A percentile compares a stretch with the other conserved stretches of the same genome.
Evolutionary conservation across 768 basidiomycete genomes (phyloP).

Genomic region (Lanmaoa pseudosensibilis): DNA sequence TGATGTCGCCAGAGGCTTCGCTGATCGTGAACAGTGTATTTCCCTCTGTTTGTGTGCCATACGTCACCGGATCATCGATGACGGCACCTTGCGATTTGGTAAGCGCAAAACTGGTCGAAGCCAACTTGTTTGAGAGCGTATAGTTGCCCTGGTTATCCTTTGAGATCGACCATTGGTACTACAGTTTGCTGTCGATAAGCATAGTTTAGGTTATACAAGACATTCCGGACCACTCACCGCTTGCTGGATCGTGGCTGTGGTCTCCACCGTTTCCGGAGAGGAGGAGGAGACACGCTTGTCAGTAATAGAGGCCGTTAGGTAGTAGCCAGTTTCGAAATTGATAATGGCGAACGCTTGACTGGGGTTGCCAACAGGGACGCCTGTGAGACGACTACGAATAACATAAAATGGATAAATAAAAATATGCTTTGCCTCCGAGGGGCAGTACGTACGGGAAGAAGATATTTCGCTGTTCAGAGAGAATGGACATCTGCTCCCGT

Average conservation of each 20-base stretch:
- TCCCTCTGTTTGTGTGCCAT: not conserved
- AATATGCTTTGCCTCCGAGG: too few species aligned
- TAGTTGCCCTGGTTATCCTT: slow-evolving; percentile 4
- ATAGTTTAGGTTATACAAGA: not conserved
- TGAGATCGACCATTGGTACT: slow-evolving; percentile 13
- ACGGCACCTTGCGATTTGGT: not conserved
- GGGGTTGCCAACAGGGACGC: not conserved
- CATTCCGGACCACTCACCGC: not conserved
- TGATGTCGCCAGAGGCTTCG: slow-evolving; percentile 1
- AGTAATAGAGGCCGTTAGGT: slow-evolving; percentile 2
- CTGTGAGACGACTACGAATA: not conserved
- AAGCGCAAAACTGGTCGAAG: not conserved
- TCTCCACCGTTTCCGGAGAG: slow-evolving; percentile 5
- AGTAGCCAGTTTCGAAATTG: slow-evolving; percentile 10
- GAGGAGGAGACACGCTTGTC: not conserved
- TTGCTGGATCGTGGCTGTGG: not conserved
- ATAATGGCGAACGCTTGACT: slow-evolving; percentile 1
- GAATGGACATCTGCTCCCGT: slow-evolving; percentile 6
- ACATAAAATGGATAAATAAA: not conserved
- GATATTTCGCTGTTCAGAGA: slow-evolving; percentile 3
- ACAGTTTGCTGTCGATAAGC: not conserved
- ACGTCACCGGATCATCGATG: not conserved
- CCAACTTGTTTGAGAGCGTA: slow-evolving; percentile 4
- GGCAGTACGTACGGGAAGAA: slow-evolving; percentile 4
- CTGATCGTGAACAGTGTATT: slow-evolving; percentile 4